phyloP scores from a whole-genome alignment of 208 protist species.

The Acanthamoeba healyi region DNA sequence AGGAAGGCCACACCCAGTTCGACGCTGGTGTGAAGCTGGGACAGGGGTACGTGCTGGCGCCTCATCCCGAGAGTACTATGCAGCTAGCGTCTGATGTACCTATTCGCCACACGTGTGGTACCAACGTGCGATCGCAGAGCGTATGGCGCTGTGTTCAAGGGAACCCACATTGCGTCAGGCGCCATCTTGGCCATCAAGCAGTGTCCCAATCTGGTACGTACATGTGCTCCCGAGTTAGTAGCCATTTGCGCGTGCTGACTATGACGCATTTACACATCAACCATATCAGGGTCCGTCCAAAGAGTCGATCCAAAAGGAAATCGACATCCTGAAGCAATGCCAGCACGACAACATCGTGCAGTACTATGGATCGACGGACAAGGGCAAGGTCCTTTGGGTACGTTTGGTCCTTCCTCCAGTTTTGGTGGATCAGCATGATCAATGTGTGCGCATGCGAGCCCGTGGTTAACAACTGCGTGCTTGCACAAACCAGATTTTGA shows the following conservation, averaged over 20 bases:
- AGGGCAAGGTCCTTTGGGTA: constrained; percentile 65
- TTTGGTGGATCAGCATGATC: no score
- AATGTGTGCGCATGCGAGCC: no score
- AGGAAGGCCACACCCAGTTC: constrained; percentile 49
- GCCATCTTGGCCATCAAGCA: constrained; percentile 41
- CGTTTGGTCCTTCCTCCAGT: background rate
- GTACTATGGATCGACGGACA: constrained; percentile 49
- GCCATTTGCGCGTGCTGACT: background rate
- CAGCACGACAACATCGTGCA: constrained; percentile 62
- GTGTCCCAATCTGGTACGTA: constrained; percentile 35
- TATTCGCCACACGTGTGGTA: no score
- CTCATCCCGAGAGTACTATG: background rate
- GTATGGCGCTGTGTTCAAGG: constrained; percentile 49
- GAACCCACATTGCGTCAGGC: constrained; percentile 45
- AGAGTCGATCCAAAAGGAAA: constrained; percentile 57
- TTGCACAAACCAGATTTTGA: constrained; percentile 60
- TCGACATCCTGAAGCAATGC: constrained; percentile 57
- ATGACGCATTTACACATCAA: no score
- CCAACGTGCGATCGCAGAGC: background rate
- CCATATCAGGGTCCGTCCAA: constrained; percentile 38
- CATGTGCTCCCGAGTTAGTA: background rate
- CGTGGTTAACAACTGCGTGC: no score
- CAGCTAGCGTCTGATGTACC: no score
- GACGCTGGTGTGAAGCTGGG: constrained; percentile 37
- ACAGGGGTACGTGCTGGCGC: background rate